Conservation (phyloP, 768 basidiomycete species). For the Xanthoconium purpureum region DNA sequence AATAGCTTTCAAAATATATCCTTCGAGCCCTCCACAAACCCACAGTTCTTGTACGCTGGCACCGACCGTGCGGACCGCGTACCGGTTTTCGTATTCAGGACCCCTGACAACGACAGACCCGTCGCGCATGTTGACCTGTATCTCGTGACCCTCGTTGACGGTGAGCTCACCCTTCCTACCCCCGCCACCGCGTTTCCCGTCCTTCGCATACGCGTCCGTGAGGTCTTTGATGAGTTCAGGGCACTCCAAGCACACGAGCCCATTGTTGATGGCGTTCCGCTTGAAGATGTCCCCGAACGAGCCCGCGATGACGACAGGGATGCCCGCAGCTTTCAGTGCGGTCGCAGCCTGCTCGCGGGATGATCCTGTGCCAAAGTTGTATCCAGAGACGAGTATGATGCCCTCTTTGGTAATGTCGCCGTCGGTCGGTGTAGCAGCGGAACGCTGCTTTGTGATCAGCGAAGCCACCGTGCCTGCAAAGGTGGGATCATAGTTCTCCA, state of each 20-base stretch:
- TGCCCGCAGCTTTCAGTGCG: conserved; percentile 88
- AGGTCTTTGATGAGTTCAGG: conserved; percentile 86
- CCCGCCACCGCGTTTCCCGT: conserved; percentile 73
- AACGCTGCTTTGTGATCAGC: conserved; percentile 32
- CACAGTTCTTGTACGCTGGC: conserved; percentile 96
- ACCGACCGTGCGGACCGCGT: conserved; percentile 76
- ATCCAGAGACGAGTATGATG: conserved; percentile 84
- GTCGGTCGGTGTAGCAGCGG: conserved; percentile 14
- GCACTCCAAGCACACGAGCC: conserved; percentile 89
- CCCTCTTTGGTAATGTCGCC: conserved; percentile 47
- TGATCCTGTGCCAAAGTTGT: conserved; percentile 98
- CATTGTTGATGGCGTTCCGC: conserved; percentile 98
- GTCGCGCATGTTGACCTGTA: conserved; percentile 65
- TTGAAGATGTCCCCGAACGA: conserved; percentile 99
- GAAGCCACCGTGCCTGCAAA: conserved; percentile 73
- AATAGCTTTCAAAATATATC: conserved; percentile 79
- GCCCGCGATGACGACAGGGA: conserved; percentile 93
- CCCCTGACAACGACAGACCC: conserved; percentile 62
- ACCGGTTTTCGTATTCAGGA: conserved; percentile 47
- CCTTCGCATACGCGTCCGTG: conserved; percentile 69
- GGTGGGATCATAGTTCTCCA: conserved; percentile 96
- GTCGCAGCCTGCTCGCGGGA: conserved; percentile 99
- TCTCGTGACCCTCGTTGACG: conserved; percentile 63
- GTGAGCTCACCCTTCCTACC: conserved; percentile 82
- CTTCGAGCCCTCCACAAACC: conserved; percentile 93